These are phyloP conservation scores for Collybiopsis confluens DNA, from an alignment of 768 basidiomycete genomes.

Conservation along the genomic window DNA sequence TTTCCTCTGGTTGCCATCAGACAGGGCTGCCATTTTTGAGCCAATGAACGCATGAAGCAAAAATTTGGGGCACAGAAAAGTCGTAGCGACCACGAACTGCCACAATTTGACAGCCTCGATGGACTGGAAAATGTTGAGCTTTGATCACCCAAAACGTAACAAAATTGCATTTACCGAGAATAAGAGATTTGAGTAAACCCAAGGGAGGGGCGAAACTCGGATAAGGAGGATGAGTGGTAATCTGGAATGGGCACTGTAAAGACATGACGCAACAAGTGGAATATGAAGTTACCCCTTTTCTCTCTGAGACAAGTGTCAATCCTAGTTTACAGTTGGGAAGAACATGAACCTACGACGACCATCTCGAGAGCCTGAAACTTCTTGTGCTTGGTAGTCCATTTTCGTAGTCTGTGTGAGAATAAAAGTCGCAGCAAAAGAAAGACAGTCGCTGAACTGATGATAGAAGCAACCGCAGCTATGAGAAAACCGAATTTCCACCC, in stretches of 20 bases:
- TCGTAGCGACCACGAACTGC: constrained; percentile 75
- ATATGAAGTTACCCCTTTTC: constrained; percentile 47
- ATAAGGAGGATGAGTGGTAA: constrained; percentile 80
- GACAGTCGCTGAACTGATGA: constrained; percentile 58
- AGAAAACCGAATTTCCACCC: constrained; percentile 68
- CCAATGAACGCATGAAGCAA: constrained; percentile 77
- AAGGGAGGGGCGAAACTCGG: constrained; percentile 78
- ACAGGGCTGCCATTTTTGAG: constrained; percentile 64
- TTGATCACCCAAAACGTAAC: too few relatives aligned
- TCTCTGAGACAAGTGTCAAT: constrained; percentile 33
- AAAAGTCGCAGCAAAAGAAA: constrained; percentile 59
- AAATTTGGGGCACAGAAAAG: constrained; percentile 66
- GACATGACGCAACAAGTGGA: too few relatives aligned
- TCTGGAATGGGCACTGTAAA: background rate
- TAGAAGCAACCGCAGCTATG: constrained; percentile 55
- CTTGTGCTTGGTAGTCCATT: constrained; percentile 58
- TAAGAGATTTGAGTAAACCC: constrained; percentile 81
- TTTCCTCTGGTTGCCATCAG: constrained; percentile 70
- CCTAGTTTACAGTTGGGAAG: background rate
- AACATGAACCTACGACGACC: constrained; percentile 52
- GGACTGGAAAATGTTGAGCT: constrained; percentile 43
- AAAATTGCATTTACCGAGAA: constrained; percentile 77
- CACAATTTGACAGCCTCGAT: constrained; percentile 69
- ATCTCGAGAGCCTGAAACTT: constrained; percentile 78
- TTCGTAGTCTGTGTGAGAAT: constrained; percentile 50